Evolutionary conservation across 2,329 filamentous ascomycete genomes (phyloP).

Genomic region (Alternaria gansuensis): DNA sequence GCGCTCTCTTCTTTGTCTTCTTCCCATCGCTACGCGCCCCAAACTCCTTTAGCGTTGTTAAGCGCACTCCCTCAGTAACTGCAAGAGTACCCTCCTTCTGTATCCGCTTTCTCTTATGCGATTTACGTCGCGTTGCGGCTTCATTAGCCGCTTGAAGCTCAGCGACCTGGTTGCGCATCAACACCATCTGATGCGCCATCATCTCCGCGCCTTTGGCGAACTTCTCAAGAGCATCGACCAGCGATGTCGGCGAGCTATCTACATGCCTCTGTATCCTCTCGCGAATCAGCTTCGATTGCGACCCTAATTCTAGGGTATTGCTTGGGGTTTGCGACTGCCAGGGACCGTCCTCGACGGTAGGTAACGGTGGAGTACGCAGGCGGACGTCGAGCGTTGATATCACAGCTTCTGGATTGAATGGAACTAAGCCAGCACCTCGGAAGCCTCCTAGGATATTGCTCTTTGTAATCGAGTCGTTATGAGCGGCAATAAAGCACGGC

Average conservation of each 20-base stretch:
- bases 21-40: constrained; percentile 1
- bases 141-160: constrained; percentile 14
- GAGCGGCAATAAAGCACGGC: constrained; percentile 39
- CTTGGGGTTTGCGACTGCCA: too few species aligned
- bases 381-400: constrained; percentile 46
- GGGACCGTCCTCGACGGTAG: too few species aligned
- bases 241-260: constrained; percentile 7
- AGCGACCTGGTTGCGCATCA: not conserved
- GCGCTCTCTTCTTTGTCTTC: constrained; percentile 17
- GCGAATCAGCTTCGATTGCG: too few species aligned
- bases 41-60: constrained; percentile 24
- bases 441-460: constrained; percentile 45
- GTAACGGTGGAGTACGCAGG: too few species aligned
- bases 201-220: constrained; percentile 9
- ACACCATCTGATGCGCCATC: constrained; percentile 1
- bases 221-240: constrained; percentile 8
- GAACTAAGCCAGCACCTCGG: constrained; percentile 46
- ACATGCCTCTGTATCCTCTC: constrained; percentile 19
- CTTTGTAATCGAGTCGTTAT: constrained; percentile 35
- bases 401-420: constrained; percentile 43
- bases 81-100: constrained; percentile 10
- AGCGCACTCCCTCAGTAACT: constrained; percentile 10
- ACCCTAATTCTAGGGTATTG: too few species aligned
- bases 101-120: constrained; percentile 17
- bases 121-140: constrained; percentile 17